phyloP scores from a whole-genome alignment of 2,329 filamentous ascomycete species.

The Chlorencoelia australis region DNA sequence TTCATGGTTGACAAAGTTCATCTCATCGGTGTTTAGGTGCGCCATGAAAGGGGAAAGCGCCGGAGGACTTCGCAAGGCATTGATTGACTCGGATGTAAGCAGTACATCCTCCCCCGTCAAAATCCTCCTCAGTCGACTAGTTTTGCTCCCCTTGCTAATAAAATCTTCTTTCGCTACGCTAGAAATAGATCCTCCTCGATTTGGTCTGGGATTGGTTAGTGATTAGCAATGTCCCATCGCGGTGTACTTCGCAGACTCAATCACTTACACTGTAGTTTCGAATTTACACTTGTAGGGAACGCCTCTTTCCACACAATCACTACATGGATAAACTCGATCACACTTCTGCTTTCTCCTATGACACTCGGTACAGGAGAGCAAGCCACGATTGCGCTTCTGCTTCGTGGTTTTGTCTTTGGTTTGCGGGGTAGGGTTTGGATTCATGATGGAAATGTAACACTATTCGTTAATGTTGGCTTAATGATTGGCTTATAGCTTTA shows the following conservation, averaged over 20 bases:
- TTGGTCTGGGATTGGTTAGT: slow-evolving; percentile 1
- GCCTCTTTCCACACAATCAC: slow-evolving; percentile 13
- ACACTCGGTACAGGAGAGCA: slow-evolving; percentile 17
- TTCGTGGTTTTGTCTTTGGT: not conserved
- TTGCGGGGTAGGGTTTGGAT: not conserved
- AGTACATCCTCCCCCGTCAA: slow-evolving; percentile 10
- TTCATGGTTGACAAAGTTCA: too few species aligned
- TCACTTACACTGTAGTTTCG: slow-evolving; percentile 10
- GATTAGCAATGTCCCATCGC: too few species aligned
- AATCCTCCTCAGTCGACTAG: slow-evolving; percentile 10
- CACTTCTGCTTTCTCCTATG: slow-evolving; percentile 21
- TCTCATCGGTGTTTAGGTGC: not conserved
- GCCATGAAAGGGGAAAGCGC: not conserved
- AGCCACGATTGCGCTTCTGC: slow-evolving; percentile 11
- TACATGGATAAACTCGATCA: slow-evolving; percentile 12
- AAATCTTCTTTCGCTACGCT: not conserved
- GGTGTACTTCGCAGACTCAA: not conserved
- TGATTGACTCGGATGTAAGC: slow-evolving; percentile 13
- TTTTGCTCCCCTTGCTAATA: slow-evolving; percentile 1
- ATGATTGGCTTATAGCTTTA: too few species aligned
- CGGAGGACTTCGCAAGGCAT: slow-evolving; percentile 1
- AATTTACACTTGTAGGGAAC: slow-evolving; percentile 15
- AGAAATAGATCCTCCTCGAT: slow-evolving; percentile 1
- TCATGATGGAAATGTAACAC: too few species aligned
- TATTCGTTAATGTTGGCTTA: too few species aligned